Evolutionary conservation across 2,329 filamentous ascomycete species (phyloP).

Genomic region (Botrytis paeoniae): DNA sequence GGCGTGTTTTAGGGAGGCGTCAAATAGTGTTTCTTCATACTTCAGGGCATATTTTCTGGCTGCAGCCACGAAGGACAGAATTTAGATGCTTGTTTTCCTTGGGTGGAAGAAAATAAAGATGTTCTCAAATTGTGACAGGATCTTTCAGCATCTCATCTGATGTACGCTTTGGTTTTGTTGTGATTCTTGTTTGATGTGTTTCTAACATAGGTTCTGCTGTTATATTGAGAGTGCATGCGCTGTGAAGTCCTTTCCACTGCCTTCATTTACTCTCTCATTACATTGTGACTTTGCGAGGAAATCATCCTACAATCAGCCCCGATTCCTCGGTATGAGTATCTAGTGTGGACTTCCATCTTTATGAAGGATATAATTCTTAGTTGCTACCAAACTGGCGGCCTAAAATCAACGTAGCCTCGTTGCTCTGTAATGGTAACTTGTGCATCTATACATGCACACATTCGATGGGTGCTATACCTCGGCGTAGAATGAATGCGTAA

Average conservation of each 20-base stretch:
- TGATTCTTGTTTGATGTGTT: constrained; percentile 6
- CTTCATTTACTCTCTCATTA: not conserved
- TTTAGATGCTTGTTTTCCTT: constrained; percentile 19
- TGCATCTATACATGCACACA: not conserved
- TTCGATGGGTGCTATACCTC: not conserved
- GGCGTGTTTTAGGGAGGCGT: constrained; percentile 35
- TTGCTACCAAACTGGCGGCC: not conserved
- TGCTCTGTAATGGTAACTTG: not conserved
- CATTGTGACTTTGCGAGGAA: not conserved
- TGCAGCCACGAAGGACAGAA: constrained; percentile 13
- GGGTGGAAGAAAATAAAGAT: constrained; percentile 8
- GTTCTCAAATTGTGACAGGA: not conserved
- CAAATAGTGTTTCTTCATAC: constrained; percentile 25
- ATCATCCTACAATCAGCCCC: not conserved
- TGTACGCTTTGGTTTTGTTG: not conserved
- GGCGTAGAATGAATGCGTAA: not conserved
- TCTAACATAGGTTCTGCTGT: not conserved
- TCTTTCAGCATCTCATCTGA: not conserved
- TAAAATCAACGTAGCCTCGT: not conserved
- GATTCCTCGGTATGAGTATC: not conserved
- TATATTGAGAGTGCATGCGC: not conserved
- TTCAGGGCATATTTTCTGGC: constrained; percentile 22
- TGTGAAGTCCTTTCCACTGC: not conserved
- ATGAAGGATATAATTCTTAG: not conserved
- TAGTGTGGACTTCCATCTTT: not conserved